Base-by-base conservation (phyloP, 495 filamentous ascomycete species). In the Halenospora varia region DNA sequence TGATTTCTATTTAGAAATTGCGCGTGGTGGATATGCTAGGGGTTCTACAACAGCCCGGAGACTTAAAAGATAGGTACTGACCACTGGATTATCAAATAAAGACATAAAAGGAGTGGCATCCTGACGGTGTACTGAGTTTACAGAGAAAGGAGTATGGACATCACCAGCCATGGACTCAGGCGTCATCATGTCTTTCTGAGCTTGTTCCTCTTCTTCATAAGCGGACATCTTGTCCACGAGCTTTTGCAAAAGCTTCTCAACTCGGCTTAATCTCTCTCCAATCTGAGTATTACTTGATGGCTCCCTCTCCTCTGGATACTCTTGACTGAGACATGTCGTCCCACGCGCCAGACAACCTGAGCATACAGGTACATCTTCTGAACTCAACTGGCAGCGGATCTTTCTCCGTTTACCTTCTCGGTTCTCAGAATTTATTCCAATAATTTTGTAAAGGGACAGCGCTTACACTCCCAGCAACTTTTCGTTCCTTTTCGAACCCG, bases 381-480 rank as follows among this genome's bases (percentile, higher is more conserved):
- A 69, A 20, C 70, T 46, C 59, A 67, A 76, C 40, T 77, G 70
- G 61, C 76, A 79, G 19, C 71, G 68, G 13, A 75, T 72, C 58
- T 79, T 79, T 35, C 76, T 69, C 23, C 74, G 68, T 51, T 75
- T 73, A 56, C 75, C 74, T 77, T 61, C 29, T 35, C 35, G 57
- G 3, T 13, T 24, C 19, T 49, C 42, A 45, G 11, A 45, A 23
- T 49, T 49, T 25, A n/a, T 9, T 49, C 10, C 23, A 13, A 20
- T 10, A 9, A 13, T 10, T 19, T n/a, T 6, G 19, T 10, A 10
- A 3, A 25, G 23, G 47, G 19, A 9, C n/a, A n/a, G n/a, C 3
- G 19, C 47, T 65, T 68, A 79, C 77, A 82, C 71, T 79, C 77
- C 72, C 71, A 77, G 51, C 77, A 82, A 62, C 77, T 80, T 55